phyloP scores from a whole-genome alignment of 768 basidiomycete species.

The Ephemerocybe angulata region DNA sequence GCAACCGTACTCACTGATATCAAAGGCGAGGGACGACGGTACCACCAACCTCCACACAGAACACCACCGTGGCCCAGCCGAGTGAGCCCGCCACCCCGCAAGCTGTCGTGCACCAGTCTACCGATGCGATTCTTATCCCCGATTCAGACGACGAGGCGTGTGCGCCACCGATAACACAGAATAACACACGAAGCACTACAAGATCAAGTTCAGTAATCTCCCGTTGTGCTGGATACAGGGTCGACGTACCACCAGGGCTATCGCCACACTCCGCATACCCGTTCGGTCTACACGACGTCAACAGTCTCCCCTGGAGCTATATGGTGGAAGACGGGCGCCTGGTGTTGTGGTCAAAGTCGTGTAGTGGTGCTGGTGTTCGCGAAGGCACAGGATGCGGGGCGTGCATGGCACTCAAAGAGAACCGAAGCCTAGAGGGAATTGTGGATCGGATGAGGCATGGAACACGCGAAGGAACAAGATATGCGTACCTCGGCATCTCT shows the following conservation, averaged over 20 bases:
- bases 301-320: background rate
- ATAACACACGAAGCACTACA: background rate
- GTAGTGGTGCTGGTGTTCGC: background rate
- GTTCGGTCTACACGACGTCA: background rate
- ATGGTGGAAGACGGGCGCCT: background rate
- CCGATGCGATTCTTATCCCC: too few relatives aligned
- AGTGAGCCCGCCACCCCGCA: too few relatives aligned
- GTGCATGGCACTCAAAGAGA: background rate
- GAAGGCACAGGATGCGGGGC: too few relatives aligned
- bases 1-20: background rate
- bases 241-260: background rate
- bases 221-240: background rate
- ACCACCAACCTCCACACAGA: too few relatives aligned
- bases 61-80: too few relatives aligned
- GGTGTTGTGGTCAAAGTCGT: too few relatives aligned
- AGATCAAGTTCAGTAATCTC: background rate
- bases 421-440: background rate
- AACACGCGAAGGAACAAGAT: background rate
- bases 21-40: background rate
- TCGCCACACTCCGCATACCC: background rate
- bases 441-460: background rate
- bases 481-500: background rate
- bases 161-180: too few relatives aligned
- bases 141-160: too few relatives aligned
- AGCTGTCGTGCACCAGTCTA: too few relatives aligned